Conservation (phyloP, 805 yeast species). For the Blastobotrys chiropterorum region DNA sequence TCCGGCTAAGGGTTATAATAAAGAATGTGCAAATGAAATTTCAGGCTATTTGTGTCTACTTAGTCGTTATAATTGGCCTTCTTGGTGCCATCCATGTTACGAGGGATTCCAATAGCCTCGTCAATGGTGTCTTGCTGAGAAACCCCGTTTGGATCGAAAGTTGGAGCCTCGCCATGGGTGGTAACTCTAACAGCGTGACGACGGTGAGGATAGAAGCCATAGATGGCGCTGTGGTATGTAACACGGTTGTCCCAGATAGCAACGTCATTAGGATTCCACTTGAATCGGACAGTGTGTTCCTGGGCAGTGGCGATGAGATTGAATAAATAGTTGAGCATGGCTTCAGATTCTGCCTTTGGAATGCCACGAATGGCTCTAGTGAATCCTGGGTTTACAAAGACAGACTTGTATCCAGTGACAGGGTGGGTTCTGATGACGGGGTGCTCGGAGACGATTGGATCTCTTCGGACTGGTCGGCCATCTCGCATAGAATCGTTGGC, state of each 20-base stretch:
- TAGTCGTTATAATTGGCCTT: slow-evolving; percentile 30
- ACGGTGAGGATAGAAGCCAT: slow-evolving; percentile 64
- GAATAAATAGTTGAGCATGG: slow-evolving; percentile 49
- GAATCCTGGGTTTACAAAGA: slow-evolving; percentile 57
- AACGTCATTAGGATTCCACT: slow-evolving; percentile 63
- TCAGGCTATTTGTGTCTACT: neutral
- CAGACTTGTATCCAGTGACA: slow-evolving; percentile 55
- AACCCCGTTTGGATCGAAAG: slow-evolving; percentile 21
- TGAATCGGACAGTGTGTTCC: slow-evolving; percentile 64
- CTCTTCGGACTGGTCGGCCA: slow-evolving; percentile 65
- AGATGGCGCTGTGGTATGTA: slow-evolving; percentile 58
- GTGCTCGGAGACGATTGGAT: slow-evolving; percentile 55
- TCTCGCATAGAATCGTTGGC: slow-evolving; percentile 47
- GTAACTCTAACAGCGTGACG: slow-evolving; percentile 74
- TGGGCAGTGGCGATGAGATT: slow-evolving; percentile 46
- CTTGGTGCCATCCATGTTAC: slow-evolving; percentile 26
- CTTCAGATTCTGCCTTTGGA: slow-evolving; percentile 61
- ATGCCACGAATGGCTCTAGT: slow-evolving; percentile 60
- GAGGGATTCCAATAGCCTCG: slow-evolving; percentile 20
- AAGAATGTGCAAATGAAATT: too few relatives aligned
- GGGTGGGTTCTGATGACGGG: slow-evolving; percentile 72
- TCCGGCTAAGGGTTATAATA: too few relatives aligned
- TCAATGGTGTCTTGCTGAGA: slow-evolving; percentile 25
- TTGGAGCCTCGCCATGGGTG: slow-evolving; percentile 68
- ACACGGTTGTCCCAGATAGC: slow-evolving; percentile 76